phyloP scores from a whole-genome alignment of 352 stramenopile species.

The Phytophthora fragariae region DNA sequence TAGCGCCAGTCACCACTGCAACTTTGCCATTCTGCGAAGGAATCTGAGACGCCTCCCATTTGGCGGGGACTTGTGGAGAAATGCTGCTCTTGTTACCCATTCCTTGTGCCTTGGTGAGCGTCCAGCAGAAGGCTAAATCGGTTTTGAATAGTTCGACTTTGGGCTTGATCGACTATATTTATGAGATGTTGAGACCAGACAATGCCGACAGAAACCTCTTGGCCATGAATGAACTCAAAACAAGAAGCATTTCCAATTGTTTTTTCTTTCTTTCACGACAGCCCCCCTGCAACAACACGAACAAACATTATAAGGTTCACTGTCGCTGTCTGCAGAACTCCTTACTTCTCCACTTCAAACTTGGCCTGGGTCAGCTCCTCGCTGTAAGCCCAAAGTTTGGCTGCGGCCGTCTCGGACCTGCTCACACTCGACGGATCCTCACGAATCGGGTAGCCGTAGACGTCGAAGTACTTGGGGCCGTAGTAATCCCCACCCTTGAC shows the following conservation, averaged over 20 bases:
- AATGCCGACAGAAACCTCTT: too few species aligned
- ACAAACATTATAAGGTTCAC: too few species aligned
- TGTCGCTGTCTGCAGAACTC: not conserved
- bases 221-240: too few species aligned
- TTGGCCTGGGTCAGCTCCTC: slow-evolving; percentile 44
- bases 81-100: not conserved
- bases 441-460: slow-evolving; percentile 37
- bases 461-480: slow-evolving; percentile 37
- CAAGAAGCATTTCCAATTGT: too few species aligned
- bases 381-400: slow-evolving; percentile 51
- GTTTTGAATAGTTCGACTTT: too few species aligned
- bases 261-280: too few species aligned
- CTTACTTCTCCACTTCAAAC: slow-evolving; percentile 36
- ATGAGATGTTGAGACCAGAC: too few species aligned
- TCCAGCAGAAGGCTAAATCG: too few species aligned
- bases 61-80: slow-evolving; percentile 4
- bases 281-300: too few species aligned
- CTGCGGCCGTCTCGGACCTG: slow-evolving; percentile 33
- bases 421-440: slow-evolving; percentile 37
- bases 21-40: slow-evolving; percentile 38
- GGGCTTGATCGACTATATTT: too few species aligned
- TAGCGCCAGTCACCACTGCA: slow-evolving; percentile 47
- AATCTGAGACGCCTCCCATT: slow-evolving; percentile 36
- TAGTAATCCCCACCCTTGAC: slow-evolving; percentile 50
- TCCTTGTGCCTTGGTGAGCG: too few species aligned